phyloP scores from a whole-genome alignment of 768 basidiomycete species.

The Termitomyces sp. region DNA sequence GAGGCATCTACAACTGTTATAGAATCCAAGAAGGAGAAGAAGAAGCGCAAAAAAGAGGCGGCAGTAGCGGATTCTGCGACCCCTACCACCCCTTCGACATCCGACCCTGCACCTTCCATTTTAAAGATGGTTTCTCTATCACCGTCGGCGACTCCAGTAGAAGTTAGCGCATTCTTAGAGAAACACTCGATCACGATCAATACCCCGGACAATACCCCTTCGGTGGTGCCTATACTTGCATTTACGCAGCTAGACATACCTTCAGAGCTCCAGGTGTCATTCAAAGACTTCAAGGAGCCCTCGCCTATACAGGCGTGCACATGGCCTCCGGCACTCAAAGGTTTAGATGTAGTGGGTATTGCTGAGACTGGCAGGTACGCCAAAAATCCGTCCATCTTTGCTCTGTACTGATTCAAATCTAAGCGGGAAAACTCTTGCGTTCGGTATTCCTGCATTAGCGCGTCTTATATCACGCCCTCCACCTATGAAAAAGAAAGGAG shows the following conservation, averaged over 20 bases:
- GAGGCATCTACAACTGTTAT: conserved; percentile 6
- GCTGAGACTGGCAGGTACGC: conserved; percentile 88
- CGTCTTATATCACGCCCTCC: conserved; percentile 44
- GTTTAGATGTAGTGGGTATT: conserved; percentile 89
- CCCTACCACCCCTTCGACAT: conserved; percentile 14
- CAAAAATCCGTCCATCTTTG: neutral
- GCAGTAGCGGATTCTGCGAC: conserved; percentile 13
- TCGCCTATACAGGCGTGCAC: conserved; percentile 95
- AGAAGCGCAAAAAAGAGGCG: conserved; percentile 32
- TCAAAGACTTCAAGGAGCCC: conserved; percentile 75
- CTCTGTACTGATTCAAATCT: conserved; percentile 7
- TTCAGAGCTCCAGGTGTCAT: conserved; percentile 50
- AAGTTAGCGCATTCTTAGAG: conserved; percentile 58
- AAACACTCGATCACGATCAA: conserved; percentile 74
- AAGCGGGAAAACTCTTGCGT: conserved; percentile 94
- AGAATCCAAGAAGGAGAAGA: conserved; percentile 38
- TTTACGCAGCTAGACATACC: conserved; percentile 74
- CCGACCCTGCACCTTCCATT: conserved; percentile 4
- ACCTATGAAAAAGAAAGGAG: conserved; percentile 21
- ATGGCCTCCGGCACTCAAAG: conserved; percentile 83
- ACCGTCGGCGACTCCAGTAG: conserved; percentile 23
- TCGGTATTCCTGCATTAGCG: conserved; percentile 86
- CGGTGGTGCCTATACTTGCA: conserved; percentile 60
- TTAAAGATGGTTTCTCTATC: conserved; percentile 14
- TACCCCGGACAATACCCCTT: conserved; percentile 36